These are phyloP conservation scores for Cladophialophora psammophila DNA, from an alignment of 2,329 filamentous ascomycete species.

Conservation along the genomic window DNA sequence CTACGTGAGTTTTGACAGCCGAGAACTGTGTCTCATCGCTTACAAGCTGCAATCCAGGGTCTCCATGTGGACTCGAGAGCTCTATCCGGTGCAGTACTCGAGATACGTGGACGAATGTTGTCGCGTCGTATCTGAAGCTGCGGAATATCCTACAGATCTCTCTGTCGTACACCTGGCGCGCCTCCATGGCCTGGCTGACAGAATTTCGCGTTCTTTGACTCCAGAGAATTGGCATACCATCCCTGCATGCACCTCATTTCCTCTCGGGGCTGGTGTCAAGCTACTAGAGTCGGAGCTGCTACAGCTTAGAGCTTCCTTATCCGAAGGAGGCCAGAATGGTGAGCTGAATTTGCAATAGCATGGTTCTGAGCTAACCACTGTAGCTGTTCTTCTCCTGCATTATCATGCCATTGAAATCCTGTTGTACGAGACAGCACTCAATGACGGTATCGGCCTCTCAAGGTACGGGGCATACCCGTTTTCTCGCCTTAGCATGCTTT, in stretches of 20 bases:
- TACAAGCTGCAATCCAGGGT: constrained; percentile 6
- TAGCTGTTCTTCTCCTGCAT: constrained; percentile 41
- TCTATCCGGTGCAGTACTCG: constrained; percentile 60
- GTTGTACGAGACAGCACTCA: constrained; percentile 41
- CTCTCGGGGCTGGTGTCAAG: constrained; percentile 45
- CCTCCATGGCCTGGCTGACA: constrained; percentile 60
- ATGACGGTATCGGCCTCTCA: constrained; percentile 50
- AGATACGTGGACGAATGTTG: constrained; percentile 62
- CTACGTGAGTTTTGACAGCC: constrained; percentile 44
- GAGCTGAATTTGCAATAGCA: not conserved
- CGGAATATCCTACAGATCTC: constrained; percentile 58
- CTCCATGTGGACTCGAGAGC: constrained; percentile 48
- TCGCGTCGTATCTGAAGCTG: constrained; percentile 52
- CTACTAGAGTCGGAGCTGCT: constrained; percentile 56
- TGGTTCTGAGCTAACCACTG: constrained; percentile 13
- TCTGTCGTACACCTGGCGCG: constrained; percentile 58
- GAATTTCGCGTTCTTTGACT: constrained; percentile 49
- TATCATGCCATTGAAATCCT: constrained; percentile 41
- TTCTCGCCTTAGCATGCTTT: constrained; percentile 59
- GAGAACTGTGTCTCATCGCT: not conserved
- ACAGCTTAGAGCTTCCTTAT: constrained; percentile 34
- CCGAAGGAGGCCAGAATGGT: constrained; percentile 21
- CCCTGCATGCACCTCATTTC: constrained; percentile 26
- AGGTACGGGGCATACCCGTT: constrained; percentile 47
- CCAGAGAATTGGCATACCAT: constrained; percentile 32